Evolutionary conservation across 495 filamentous ascomycete species (phyloP), one percentile per base, ranked within the genome.

Genomic region (Neurospora sp.): DNA sequence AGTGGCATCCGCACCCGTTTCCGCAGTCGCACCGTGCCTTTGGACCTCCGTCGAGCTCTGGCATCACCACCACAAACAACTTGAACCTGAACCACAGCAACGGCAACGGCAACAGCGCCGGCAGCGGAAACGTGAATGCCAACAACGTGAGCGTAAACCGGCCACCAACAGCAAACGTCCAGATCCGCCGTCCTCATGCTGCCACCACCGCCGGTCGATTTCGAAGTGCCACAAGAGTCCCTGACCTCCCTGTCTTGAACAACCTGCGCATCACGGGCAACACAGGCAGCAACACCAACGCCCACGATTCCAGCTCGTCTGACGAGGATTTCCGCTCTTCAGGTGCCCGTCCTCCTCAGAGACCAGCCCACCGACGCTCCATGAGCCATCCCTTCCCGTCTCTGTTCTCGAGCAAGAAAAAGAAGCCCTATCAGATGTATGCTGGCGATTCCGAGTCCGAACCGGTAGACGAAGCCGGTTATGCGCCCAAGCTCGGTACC

Each of bases 351-450:
- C 80, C 75, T 31, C 73, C 80, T 37, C 82, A 72, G 44, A 79
- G 81, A 69, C 78, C 82, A 48, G 77, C 75, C 69, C 92, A 94
- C 81, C 81, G 84, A 18, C 91, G 92, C 70, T 93, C 92, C 59
- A 87, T 91, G 84, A 94, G 92, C 80, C 90, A 94, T 75, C 90
- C 91, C 7, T 92, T 93, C 74, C 88, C 90, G 5, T 90, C 89
- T 8, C 77, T 90, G 38, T 89, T 93, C 76, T 84, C 87, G 18
- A 83, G 82, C 70, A 87, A 84, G 71, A 90, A 87, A 81, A 89
- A 87, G 76, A 83, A 83, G 74, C 75, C 81, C 66, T 41, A 62
- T 48, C 75, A 70, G 20, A 74, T 72, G 72, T 69, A 11, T 31
- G 40, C 69, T 62, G 69, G 59, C 16, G 71, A 38, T 38, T 77